Conservation (phyloP, 148 eudicot species). For the Dianthus caryophyllus region DNA sequence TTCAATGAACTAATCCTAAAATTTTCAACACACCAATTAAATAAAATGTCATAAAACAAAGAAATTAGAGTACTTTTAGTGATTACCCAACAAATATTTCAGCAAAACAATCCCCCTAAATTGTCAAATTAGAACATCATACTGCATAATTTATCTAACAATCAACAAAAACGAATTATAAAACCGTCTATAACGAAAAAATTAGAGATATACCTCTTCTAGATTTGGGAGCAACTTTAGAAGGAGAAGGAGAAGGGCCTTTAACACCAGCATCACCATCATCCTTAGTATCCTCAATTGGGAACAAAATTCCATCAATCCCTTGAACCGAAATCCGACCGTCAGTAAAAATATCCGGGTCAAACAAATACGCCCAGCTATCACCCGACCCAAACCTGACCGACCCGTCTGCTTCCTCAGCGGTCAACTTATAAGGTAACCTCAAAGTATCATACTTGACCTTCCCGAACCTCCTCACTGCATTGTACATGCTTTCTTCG, state of each 20-base stretch:
- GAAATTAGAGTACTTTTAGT: not conserved
- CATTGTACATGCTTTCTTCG: slow-evolving; percentile 69
- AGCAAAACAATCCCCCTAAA: too few relatives aligned
- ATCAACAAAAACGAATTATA: not conserved
- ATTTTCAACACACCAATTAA: too few relatives aligned
- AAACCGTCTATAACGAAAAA: not conserved
- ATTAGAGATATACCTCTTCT: slow-evolving; percentile 5
- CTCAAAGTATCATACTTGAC: slow-evolving; percentile 51
- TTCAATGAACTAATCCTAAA: too few relatives aligned
- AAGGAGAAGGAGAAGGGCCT: slow-evolving; percentile 10
- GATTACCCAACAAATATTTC: too few relatives aligned
- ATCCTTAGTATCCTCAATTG: slow-evolving; percentile 33
- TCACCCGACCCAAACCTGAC: slow-evolving; percentile 52
- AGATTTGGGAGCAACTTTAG: slow-evolving; percentile 18
- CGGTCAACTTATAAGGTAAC: slow-evolving; percentile 44
- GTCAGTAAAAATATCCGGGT: slow-evolving; percentile 64
- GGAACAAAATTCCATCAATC: slow-evolving; percentile 59
- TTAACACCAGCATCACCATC: too few relatives aligned
- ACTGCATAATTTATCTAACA: too few relatives aligned
- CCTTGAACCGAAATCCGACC: slow-evolving; percentile 66
- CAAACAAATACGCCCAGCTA: slow-evolving; percentile 55
- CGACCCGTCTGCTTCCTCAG: slow-evolving; percentile 66
- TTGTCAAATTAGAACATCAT: too few relatives aligned
- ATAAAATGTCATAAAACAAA: too few relatives aligned
- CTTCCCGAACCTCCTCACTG: slow-evolving; percentile 58